Conservation (phyloP, 2,329 filamentous ascomycete species). For the Arthrobotrys pseudoclavata region DNA sequence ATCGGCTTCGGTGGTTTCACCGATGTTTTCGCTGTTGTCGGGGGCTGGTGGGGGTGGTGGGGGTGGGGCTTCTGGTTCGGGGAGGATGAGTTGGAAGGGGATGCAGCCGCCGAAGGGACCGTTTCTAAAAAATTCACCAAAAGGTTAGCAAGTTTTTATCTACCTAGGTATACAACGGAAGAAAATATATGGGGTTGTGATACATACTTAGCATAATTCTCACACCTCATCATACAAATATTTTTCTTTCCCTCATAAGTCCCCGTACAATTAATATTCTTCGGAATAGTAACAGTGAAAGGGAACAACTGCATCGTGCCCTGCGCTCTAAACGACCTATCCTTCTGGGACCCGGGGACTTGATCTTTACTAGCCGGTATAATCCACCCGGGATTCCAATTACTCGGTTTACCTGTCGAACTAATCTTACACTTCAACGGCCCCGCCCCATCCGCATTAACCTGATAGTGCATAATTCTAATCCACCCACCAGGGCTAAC, state of each 20-base stretch:
- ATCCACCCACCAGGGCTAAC: constrained; percentile 35
- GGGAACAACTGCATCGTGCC: constrained; percentile 27
- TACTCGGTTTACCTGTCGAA: constrained; percentile 7
- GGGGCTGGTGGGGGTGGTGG: constrained; percentile 6
- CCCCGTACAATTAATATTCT: constrained; percentile 19
- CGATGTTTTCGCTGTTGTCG: constrained; percentile 26
- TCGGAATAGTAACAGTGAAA: constrained; percentile 23
- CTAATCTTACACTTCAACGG: constrained; percentile 41
- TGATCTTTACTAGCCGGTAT: constrained; percentile 3
- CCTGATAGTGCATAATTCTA: constrained; percentile 36
- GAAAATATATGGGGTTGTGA: too few species aligned
- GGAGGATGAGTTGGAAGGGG: constrained; percentile 22
- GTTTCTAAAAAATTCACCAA: not conserved
- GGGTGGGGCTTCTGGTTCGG: not conserved
- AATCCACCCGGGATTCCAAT: constrained; percentile 25
- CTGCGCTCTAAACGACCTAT: not conserved
- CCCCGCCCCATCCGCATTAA: constrained; percentile 20
- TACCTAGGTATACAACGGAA: not conserved
- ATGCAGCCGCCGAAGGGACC: not conserved
- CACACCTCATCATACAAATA: constrained; percentile 49
- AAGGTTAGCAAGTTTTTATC: not conserved
- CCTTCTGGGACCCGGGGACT: constrained; percentile 28
- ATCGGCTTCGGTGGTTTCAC: constrained; percentile 24
- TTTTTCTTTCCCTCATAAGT: constrained; percentile 12
- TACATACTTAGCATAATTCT: constrained; percentile 27